Evolutionary conservation across 768 basidiomycete species (phyloP), one percentile per base, ranked within the genome.

Genomic region (Amanita jacksonii): DNA sequence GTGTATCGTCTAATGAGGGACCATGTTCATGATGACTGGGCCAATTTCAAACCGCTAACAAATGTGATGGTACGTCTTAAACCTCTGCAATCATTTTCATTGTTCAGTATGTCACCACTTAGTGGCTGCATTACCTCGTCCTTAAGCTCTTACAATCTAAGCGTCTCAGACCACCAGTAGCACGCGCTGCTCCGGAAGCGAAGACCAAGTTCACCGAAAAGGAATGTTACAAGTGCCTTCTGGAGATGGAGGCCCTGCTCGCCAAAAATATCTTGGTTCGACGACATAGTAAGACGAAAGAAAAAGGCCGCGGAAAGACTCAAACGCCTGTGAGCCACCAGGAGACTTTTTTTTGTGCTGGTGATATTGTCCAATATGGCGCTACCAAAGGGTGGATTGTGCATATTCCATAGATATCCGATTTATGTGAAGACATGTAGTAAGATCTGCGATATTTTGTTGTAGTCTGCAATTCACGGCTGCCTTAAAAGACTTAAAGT

Each of bases 91-190:
- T 10, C 41, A 35, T 30, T 39, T 45, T 51, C 43, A 56, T 45
- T 45, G n/a, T n/a, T n/a, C n/a, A n/a, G n/a, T n/a, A n/a, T 13
- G 38, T 32, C 38, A 9, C 9, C 36, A 18, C 32, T n/a, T 53
- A 93, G 92, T 96, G 92, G 92, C 64, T 94, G 15, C 87, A 92
- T 54, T 92, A 93, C 61, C 68, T 96, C 42, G 59, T 66, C n/a
- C 60, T 62, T 41, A 90, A 91, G 62, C 70, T 93, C 19, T 63
- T 93, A 2, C 64, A 75, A 19, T 68, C 68, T 25, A 91, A 91
- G 59, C 73, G 74, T 32, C 64, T 93, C 22, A 79, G 75, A 50
- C 63, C 68, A 28, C 79, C 85, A 30, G 18, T 27, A 16, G 4
- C 27, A 22, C 44, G 44, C 5, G n/a, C 13, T 31, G 8, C 16